Conservation (phyloP, 2,329 filamentous ascomycete genomes). For the Diaporthe sp. region DNA sequence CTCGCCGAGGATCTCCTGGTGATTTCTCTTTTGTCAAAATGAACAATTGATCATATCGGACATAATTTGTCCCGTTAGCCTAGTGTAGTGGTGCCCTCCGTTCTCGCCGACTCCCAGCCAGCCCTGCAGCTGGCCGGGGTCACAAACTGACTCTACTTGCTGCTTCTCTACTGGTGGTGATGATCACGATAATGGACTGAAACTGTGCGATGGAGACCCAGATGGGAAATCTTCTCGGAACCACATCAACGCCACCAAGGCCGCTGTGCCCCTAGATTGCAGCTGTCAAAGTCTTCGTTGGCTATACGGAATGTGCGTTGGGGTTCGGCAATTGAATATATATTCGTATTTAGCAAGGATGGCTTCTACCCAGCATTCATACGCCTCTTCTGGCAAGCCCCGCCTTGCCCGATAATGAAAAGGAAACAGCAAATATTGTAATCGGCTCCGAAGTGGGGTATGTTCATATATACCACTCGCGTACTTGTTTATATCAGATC, state of each 20-base stretch:
- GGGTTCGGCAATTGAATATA: too few species aligned
- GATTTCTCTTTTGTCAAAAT: neutral
- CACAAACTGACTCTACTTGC: neutral
- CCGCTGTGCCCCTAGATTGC: neutral
- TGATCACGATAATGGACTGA: neutral
- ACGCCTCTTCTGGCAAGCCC: neutral
- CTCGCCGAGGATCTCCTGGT: neutral
- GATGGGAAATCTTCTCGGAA: too few species aligned
- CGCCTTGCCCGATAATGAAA: too few species aligned
- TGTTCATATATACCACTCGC: too few species aligned
- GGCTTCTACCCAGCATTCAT: neutral
- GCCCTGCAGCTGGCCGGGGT: too few species aligned
- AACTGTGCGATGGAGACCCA: neutral
- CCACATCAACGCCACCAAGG: neutral
- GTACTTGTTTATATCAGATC: neutral
- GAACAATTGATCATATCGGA: neutral
- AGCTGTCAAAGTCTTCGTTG: neutral
- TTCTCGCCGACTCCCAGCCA: too few species aligned
- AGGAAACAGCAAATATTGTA: too few species aligned
- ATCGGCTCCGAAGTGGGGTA: too few species aligned
- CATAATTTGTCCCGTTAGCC: neutral
- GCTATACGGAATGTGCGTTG: neutral
- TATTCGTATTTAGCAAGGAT: neutral
- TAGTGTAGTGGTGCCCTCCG: neutral
- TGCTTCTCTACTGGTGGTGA: neutral